A percentile compares a stretch with the other conserved stretches of the same genome.
These are phyloP conservation scores for Helicosporidium sp. DNA, from an alignment of 139 green algal species.

Conservation along the genomic window DNA sequence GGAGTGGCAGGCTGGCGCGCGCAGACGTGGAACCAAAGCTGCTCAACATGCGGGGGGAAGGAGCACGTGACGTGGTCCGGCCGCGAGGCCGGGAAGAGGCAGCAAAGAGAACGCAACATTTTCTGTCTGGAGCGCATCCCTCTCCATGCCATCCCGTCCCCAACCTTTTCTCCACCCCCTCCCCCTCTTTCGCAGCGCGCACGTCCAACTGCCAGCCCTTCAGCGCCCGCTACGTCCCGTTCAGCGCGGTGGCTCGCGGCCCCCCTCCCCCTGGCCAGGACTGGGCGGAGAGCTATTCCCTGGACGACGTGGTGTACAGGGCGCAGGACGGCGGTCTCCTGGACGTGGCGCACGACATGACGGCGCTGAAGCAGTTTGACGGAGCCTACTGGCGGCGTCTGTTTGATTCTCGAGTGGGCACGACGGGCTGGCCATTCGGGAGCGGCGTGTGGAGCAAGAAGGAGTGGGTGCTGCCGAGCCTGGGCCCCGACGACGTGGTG, in stretches of 20 bases:
- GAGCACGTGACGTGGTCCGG: no score
- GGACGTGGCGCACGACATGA: constrained; percentile 93
- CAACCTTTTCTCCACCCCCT: background rate
- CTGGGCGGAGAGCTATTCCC: constrained; percentile 66
- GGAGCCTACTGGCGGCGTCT: constrained; percentile 80
- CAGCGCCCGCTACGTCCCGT: constrained; percentile 81
- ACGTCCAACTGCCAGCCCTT: constrained; percentile 24
- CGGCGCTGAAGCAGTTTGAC: constrained; percentile 62
- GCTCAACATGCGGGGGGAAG: no score
- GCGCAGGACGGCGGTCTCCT: constrained; percentile 51
- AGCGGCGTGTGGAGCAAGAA: constrained; percentile 99
- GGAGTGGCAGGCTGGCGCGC: no score
- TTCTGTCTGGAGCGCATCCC: no score
- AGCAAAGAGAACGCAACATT: no score
- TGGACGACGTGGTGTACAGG: constrained; percentile 90
- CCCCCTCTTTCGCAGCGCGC: constrained; percentile 7
- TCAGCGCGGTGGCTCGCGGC: constrained; percentile 39
- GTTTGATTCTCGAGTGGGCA: constrained; percentile 80
- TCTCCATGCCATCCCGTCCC: background rate
- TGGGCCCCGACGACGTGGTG: constrained; percentile 86
- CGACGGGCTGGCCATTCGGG: constrained; percentile 84
- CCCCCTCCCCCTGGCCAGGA: no score
- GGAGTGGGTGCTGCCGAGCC: constrained; percentile 90
- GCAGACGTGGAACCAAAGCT: no score
- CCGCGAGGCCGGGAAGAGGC: no score